Base-by-base conservation (phyloP, 805 yeast genomes). In the Wickerhamomyces bisporus region DNA sequence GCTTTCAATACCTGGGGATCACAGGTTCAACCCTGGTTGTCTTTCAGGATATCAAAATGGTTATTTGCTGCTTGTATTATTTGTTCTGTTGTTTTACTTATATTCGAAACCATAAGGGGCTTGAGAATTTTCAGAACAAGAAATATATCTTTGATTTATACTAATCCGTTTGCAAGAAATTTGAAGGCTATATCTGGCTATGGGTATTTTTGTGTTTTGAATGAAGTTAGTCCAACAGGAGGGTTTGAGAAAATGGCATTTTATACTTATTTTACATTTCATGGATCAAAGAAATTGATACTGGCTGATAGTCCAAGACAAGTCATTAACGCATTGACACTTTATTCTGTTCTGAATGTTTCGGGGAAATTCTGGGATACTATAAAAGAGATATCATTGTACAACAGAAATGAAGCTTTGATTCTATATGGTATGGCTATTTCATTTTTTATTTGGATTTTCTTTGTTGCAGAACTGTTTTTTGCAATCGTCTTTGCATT, bases 231-330 rank as follows among this genome's bases (percentile, higher is more conserved):
- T 28, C 85, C 80, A n/a, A 65, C 75, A 28, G 70, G 70, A 16
- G 71, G 73, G 28, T 75, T 75, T 47, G 93, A 86, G 48, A 79
- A 81, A 71, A 58, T 79, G 35, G 75, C 86, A 9, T 75, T 86
- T 44, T 73, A 73, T 46, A 70, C 79, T 3, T 85, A 76, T 58
- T 75, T 74, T 45, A 79, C 84, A 34, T 63, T 82, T 37, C 80
- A 82, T 49, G 74, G 75, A 37, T 81, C 77, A 47, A 50, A 83
- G 12, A 64, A 75, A 32, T 70, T 86, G 47, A 50, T 86, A 9
- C 64, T 85, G 32, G 88, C 95, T 0, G 95, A 87, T 48, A 71
- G 88, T 14, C 96, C 96, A 18, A 76, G 96, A 60, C 96, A 87
- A 60, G 80, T 85, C 2, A 74, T 87, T 44, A 87, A 87, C 54